These are phyloP conservation scores for Coprinellus aureogranulatus DNA, from an alignment of 768 basidiomycete genomes.

Conservation along the genomic window DNA sequence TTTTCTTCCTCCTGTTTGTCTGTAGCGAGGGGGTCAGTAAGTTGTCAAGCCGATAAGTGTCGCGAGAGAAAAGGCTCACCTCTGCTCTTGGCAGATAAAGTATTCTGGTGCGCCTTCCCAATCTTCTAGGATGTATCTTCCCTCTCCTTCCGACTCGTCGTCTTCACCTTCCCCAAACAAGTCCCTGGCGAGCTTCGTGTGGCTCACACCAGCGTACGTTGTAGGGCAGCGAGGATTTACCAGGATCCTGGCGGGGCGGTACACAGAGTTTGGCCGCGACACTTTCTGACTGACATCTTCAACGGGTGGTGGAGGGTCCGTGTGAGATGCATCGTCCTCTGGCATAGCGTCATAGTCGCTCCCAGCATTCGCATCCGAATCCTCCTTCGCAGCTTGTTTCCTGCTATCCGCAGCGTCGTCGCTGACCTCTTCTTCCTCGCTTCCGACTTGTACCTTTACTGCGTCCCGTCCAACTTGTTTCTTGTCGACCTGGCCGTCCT, in stretches of 20 bases:
- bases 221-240: slow-evolving; percentile 97
- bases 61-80: slow-evolving; percentile 42
- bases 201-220: slow-evolving; percentile 95
- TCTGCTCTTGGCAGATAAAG: slow-evolving; percentile 97
- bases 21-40: slow-evolving; percentile 22
- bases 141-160: slow-evolving; percentile 52
- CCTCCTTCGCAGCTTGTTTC: slow-evolving; percentile 34
- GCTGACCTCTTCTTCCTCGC: slow-evolving; percentile 32
- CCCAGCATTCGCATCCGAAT: slow-evolving; percentile 79
- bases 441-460: slow-evolving; percentile 31
- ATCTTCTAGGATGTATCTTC: slow-evolving; percentile 87
- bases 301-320: slow-evolving; percentile 30
- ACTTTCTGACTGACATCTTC: slow-evolving; percentile 33
- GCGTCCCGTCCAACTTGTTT: slow-evolving; percentile 22
- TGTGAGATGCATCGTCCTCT: slow-evolving; percentile 52
- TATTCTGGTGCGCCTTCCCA: slow-evolving; percentile 97
- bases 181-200: slow-evolving; percentile 93
- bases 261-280: slow-evolving; percentile 83
- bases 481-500: not conserved
- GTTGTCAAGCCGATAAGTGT: slow-evolving; percentile 2
- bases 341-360: slow-evolving; percentile 89
- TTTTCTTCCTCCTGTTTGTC: slow-evolving; percentile 84
- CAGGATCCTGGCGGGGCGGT: slow-evolving; percentile 85
- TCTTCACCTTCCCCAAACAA: slow-evolving; percentile 85
- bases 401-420: slow-evolving; percentile 27